phyloP scores from a whole-genome alignment of 2,329 filamentous ascomycete genomes.

The Apiospora sp. region DNA sequence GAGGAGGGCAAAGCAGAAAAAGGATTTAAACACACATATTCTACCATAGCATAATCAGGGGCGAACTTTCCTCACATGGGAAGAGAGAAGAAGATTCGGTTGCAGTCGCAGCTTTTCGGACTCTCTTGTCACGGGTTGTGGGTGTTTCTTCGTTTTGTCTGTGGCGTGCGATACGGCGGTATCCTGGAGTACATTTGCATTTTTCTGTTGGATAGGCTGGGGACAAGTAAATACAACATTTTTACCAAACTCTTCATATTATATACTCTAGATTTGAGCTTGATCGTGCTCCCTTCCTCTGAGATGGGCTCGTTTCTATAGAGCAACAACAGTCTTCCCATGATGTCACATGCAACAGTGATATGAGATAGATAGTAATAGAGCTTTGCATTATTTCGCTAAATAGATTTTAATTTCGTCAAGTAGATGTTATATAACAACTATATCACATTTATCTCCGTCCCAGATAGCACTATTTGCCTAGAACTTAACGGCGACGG shows the following conservation, averaged over 20 bases:
- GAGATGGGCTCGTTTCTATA: neutral
- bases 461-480: neutral
- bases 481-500: conserved; percentile 45
- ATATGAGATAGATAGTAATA: neutral
- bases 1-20: neutral
- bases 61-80: neutral
- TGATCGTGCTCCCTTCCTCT: too few relatives aligned
- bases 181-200: neutral
- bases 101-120: neutral
- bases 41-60: conserved; percentile 14
- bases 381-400: neutral
- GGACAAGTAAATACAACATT: neutral
- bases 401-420: neutral
- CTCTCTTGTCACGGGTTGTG: neutral
- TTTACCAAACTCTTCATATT: neutral
- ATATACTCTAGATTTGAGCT: neutral
- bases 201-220: neutral
- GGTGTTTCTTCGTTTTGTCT: neutral
- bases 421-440: neutral
- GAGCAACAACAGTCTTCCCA: too few relatives aligned
- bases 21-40: neutral
- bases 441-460: too few relatives aligned
- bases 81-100: neutral
- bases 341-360: neutral
- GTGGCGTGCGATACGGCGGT: neutral